A percentile compares a stretch with the other conserved stretches of the same genome.
Conservation (phyloP, 352 stramenopile genomes). For the Peronosclerospora sorghi region DNA sequence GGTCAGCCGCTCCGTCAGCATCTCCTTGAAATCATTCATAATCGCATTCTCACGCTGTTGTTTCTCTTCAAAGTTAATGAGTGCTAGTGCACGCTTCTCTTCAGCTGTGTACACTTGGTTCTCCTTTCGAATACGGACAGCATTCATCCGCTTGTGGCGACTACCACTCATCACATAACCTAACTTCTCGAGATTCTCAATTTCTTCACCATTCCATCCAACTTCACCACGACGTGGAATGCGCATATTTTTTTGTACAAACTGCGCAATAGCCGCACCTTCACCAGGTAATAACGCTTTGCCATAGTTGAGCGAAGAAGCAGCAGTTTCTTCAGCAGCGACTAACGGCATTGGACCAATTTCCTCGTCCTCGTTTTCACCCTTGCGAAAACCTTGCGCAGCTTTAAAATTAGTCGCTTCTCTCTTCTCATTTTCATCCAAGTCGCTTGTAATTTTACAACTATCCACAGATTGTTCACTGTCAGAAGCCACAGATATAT, state of each 20-base stretch:
- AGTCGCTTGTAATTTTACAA: constrained; percentile 1
- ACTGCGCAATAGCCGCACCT: constrained; percentile 93
- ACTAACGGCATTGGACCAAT: constrained; percentile 76
- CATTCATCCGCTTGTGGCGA: constrained; percentile 97
- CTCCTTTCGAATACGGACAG: constrained; percentile 97
- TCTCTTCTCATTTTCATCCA: constrained; percentile 46
- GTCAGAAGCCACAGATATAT: constrained; percentile 11
- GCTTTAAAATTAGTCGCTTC: constrained; percentile 87
- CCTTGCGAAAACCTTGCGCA: constrained; percentile 52
- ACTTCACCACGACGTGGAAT: constrained; percentile 98
- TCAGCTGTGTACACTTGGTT: constrained; percentile 99
- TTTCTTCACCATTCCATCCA: constrained; percentile 92
- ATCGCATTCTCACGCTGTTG: neutral
- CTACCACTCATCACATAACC: constrained; percentile 97
- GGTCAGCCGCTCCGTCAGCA: constrained; percentile 16
- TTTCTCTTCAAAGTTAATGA: constrained; percentile 98
- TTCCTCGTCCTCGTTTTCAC: constrained; percentile 76
- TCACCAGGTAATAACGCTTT: constrained; percentile 89
- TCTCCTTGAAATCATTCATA: constrained; percentile 66
- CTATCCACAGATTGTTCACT: constrained; percentile 15
- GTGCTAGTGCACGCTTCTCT: constrained; percentile 94
- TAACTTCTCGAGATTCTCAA: constrained; percentile 91
- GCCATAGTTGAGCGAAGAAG: constrained; percentile 79
- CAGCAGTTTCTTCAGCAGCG: constrained; percentile 35
- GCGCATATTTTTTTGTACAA: constrained; percentile 98